Evolutionary conservation across 2,329 filamentous ascomycete species (phyloP).

Genomic region (Fusarium clavum): DNA sequence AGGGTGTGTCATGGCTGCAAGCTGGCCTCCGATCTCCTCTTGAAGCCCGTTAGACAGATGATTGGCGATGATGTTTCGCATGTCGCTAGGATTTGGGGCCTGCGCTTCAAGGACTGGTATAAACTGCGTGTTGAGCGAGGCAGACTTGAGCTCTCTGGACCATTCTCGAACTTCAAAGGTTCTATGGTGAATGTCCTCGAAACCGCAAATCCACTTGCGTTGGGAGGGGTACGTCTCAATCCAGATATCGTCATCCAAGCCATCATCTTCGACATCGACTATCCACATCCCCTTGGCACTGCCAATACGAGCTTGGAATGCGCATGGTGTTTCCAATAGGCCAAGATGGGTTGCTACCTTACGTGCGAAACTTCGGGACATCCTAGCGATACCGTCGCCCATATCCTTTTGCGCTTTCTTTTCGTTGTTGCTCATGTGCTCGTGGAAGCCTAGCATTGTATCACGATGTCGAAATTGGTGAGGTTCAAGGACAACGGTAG

Average conservation of each 20-base stretch:
- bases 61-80: conserved; percentile 61
- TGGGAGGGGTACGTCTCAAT: conserved; percentile 76
- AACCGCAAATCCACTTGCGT: conserved; percentile 71
- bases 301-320: conserved; percentile 76
- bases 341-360: conserved; percentile 64
- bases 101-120: conserved; percentile 74
- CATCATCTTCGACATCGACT: conserved; percentile 62
- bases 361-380: conserved; percentile 70
- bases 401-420: conserved; percentile 57
- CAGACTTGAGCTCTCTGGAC: conserved; percentile 52
- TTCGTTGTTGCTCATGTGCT: conserved; percentile 72
- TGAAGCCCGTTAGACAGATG: conserved; percentile 64
- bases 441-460: conserved; percentile 24
- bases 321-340: conserved; percentile 67
- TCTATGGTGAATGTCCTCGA: conserved; percentile 61
- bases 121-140: conserved; percentile 74
- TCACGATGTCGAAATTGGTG: conserved; percentile 56
- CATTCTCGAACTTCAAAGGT: conserved; percentile 73
- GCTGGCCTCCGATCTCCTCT: conserved; percentile 63
- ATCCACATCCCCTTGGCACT: conserved; percentile 83
- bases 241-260: conserved; percentile 63
- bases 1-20: conserved; percentile 62
- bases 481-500: conserved; percentile 59
- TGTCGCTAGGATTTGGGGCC: conserved; percentile 57
- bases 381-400: conserved; percentile 74